Evolutionary conservation across 2,329 filamentous ascomycete species (phyloP).

Genomic region (Fusarium ramigenum): DNA sequence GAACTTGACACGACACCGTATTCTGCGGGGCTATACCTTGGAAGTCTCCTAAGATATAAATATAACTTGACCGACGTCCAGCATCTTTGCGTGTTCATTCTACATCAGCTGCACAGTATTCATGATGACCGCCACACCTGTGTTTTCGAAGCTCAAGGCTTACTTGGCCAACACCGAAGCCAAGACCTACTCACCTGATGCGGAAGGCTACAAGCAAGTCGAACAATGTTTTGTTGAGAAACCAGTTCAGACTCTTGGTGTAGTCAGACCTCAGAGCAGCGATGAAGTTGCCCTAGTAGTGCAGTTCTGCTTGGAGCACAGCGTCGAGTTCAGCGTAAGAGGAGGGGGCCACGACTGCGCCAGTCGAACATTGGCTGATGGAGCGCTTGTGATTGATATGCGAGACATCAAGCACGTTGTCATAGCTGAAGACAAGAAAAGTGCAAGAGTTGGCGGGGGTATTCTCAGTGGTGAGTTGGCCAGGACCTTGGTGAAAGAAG

Average conservation of each 20-base stretch:
- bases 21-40: fast-evolving
- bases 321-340: slow-evolving; percentile 2
- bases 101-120: fast-evolving
- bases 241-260: neutral
- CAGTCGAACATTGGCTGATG: neutral
- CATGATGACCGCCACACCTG: fast-evolving
- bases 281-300: neutral
- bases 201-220: neutral
- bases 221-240: slow-evolving; percentile 2
- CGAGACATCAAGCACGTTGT: slow-evolving; percentile 17
- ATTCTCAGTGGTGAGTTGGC: neutral
- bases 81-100: neutral
- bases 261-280: neutral
- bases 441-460: neutral
- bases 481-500: neutral
- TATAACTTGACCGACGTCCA: fast-evolving
- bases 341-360: slow-evolving; percentile 17
- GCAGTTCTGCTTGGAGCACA: neutral
- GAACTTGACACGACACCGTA: no score
- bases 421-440: neutral
- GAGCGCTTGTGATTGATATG: slow-evolving; percentile 21
- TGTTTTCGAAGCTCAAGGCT: neutral
- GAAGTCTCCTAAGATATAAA: neutral
- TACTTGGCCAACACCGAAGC: neutral
- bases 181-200: slow-evolving; percentile 15